Conservation (phyloP, 2,329 filamentous ascomycete genomes). For the Beauveria scarabaeidicola region DNA sequence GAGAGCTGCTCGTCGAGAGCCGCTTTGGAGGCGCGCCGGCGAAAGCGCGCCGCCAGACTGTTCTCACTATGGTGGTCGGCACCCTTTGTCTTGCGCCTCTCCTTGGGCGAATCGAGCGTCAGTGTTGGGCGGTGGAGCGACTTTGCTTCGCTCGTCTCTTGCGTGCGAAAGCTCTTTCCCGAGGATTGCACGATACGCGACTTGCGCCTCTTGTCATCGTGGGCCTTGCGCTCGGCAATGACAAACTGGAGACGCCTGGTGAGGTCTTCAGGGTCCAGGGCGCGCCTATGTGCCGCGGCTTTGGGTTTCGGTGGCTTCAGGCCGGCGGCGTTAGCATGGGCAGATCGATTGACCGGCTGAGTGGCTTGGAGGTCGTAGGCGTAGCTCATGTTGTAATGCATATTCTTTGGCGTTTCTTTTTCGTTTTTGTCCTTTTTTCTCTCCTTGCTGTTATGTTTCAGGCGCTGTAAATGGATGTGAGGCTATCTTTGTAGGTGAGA, state of each 20-base stretch:
- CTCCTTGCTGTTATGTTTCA: background rate
- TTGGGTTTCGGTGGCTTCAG: slow-evolving; percentile 11
- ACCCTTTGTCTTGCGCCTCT: slow-evolving; percentile 7
- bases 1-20: slow-evolving; percentile 1
- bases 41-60: background rate
- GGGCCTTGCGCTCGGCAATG: slow-evolving; percentile 39
- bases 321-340: background rate
- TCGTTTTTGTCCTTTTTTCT: too few species aligned
- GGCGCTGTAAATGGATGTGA: background rate
- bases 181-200: background rate
- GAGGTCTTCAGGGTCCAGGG: slow-evolving; percentile 48
- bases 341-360: slow-evolving; percentile 1
- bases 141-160: slow-evolving; percentile 5
- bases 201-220: slow-evolving; percentile 24
- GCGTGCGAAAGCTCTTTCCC: slow-evolving; percentile 2
- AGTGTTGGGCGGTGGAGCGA: background rate
- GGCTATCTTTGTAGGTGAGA: background rate
- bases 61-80: slow-evolving; percentile 8
- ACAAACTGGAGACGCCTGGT: slow-evolving; percentile 42
- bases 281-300: slow-evolving; percentile 17
- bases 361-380: slow-evolving; percentile 15
- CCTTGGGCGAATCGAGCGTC: background rate
- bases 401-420: slow-evolving; percentile 1
- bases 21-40: slow-evolving; percentile 1
- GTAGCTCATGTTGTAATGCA: slow-evolving; percentile 21